Evolutionary conservation across 2,329 filamentous ascomycete species (phyloP), one percentile per base, ranked within the genome.

Genomic region (Cladorrhinum sp.): DNA sequence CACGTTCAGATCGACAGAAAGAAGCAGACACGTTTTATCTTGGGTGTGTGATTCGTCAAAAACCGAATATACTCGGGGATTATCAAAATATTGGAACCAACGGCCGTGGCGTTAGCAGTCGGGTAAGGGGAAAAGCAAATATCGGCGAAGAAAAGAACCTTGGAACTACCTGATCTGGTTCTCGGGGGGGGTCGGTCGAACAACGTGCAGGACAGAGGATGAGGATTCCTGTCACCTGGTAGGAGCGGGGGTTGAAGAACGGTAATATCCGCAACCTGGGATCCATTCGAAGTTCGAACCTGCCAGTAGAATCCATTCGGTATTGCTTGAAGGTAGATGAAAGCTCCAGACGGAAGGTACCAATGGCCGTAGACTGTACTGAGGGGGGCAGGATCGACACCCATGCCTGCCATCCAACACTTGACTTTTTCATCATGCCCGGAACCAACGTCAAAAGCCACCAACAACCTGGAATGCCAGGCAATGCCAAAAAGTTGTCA

Each of bases 301-400:
- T n/a, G n/a, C n/a, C n/a, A n/a, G n/a, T n/a, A n/a, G n/a, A n/a
- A n/a, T n/a, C n/a, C n/a, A n/a, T n/a, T n/a, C n/a, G n/a, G n/a
- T n/a, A n/a, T 7, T 32, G 13, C 13, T 32, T 18, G 18, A 16
- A 45, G 41, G 41, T 22, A 10, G 41, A 22, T 18, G n/a, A 45
- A 45, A n/a, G n/a, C 41, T 45, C 16, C 16, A 3, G 41, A 45
- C 18, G 41, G 41, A 45, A 45, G 41, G 41, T 22, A 16, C 41
- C 41, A 22, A 45, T 13, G 41, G 41, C 8, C 18, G 41, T 45
- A 7, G 53, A 27, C n/a, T n/a, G n/a, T n/a, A n/a, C n/a, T n/a
- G n/a, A n/a, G n/a, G n/a, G n/a, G n/a, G 23, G 53, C 36, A 56
- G 53, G 53, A 56, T 56, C 38, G 38, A 29, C 36, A 56, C 38